These are phyloP conservation scores for Auxenochlorella protothecoides DNA, from an alignment of 139 green algal species.

Conservation along the genomic window DNA sequence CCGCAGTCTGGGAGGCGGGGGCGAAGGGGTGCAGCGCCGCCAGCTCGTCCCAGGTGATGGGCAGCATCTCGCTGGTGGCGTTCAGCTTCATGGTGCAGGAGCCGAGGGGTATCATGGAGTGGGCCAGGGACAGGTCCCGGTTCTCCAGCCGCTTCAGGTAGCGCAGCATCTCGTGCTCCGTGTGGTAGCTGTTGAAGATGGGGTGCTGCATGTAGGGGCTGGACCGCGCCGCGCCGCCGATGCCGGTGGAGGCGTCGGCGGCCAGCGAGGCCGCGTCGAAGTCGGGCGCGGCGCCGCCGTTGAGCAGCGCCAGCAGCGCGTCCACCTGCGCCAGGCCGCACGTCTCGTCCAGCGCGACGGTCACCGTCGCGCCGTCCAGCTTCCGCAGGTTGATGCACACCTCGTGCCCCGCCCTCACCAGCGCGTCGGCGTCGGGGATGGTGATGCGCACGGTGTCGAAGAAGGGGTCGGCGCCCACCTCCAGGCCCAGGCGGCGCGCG, in stretches of 20 bases:
- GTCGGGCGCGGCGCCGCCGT: slow-evolving; percentile 37
- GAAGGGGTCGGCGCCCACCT: slow-evolving; percentile 48
- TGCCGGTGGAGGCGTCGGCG: slow-evolving; percentile 1
- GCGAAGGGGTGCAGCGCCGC: slow-evolving; percentile 93
- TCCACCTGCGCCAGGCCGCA: slow-evolving; percentile 80
- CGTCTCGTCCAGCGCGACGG: slow-evolving; percentile 90
- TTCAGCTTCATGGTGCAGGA: slow-evolving; percentile 99
- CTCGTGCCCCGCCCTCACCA: slow-evolving; percentile 18
- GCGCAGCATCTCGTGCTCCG: slow-evolving; percentile 85
- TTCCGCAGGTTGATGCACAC: slow-evolving; percentile 77
- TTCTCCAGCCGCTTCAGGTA: slow-evolving; percentile 97
- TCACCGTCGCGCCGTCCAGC: slow-evolving; percentile 55
- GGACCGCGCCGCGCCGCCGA: slow-evolving; percentile 41
- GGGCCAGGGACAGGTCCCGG: slow-evolving; percentile 85
- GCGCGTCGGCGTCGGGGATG: slow-evolving; percentile 24
- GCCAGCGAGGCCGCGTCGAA: slow-evolving; percentile 75
- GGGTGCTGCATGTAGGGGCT: slow-evolving; percentile 67
- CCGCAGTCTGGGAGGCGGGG: slow-evolving; percentile 75
- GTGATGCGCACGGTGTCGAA: slow-evolving; percentile 90
- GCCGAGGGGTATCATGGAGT: slow-evolving; percentile 98
- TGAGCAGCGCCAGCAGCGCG: slow-evolving; percentile 65
- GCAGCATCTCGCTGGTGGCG: slow-evolving; percentile 95
- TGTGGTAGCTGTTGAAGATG: slow-evolving; percentile 91
- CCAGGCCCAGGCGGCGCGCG: slow-evolving; percentile 62
- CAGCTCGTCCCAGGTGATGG: slow-evolving; percentile 96